Conservation (phyloP, 306 rosid species). For the Abrus pulchellus region DNA sequence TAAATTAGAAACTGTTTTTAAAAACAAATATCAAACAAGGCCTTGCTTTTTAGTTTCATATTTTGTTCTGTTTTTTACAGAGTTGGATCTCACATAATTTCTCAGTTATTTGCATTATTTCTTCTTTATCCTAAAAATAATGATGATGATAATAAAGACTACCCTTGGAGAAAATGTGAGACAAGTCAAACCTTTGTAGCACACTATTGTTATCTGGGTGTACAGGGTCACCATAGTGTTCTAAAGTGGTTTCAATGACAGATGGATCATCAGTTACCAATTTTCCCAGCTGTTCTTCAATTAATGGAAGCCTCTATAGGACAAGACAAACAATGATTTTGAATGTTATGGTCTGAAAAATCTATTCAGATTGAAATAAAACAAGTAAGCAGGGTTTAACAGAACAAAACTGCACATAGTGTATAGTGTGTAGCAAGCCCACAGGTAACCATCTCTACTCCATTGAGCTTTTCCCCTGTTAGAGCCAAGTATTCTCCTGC, state of each 20-base stretch:
- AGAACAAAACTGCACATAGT: conserved; percentile 70
- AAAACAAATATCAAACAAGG: too few relatives aligned
- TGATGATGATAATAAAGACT: background rate
- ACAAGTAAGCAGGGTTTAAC: conserved; percentile 36
- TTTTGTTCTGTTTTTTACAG: background rate
- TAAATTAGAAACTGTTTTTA: too few relatives aligned
- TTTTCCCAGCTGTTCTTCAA: conserved; percentile 82
- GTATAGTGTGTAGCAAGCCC: conserved; percentile 95
- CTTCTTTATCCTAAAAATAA: conserved; percentile 10
- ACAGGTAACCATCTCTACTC: conserved; percentile 84
- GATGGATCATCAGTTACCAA: conserved; percentile 94
- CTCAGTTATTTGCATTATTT: conserved; percentile 12
- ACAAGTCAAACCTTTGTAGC: conserved; percentile 69
- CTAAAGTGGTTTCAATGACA: conserved; percentile 78
- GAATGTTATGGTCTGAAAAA: conserved; percentile 24
- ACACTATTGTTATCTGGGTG: conserved; percentile 62
- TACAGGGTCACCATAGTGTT: conserved; percentile 76
- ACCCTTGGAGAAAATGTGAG: conserved; percentile 13
- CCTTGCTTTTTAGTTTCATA: conserved; percentile 6
- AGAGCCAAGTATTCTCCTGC: conserved; percentile 95
- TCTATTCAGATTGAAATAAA: conserved; percentile 6
- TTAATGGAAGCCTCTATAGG: conserved; percentile 73
- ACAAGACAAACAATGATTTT: conserved; percentile 43
- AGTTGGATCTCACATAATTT: conserved; percentile 3
- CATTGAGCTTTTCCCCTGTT: conserved; percentile 84